A percentile compares a stretch with the other conserved stretches of the same genome.
These are phyloP conservation scores for Colletotrichum sp. DNA, from an alignment of 2,329 filamentous ascomycete species.

Conservation along the genomic window DNA sequence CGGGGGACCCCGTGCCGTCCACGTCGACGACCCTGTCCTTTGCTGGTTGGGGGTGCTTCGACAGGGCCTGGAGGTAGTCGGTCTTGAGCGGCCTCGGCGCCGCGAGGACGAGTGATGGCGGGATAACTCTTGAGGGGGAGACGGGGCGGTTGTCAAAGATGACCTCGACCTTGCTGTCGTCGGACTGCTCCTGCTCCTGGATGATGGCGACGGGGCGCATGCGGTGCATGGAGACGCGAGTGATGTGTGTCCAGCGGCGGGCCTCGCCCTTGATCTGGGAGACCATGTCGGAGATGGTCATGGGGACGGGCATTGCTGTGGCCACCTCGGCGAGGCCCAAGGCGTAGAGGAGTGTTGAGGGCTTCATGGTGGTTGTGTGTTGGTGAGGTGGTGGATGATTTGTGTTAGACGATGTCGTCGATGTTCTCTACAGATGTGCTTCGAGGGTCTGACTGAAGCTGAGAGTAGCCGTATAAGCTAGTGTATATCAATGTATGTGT, in stretches of 20 bases:
- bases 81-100: conserved; percentile 15
- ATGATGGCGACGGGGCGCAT: neutral
- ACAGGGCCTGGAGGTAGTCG: conserved; percentile 15
- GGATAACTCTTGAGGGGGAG: neutral
- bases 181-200: neutral
- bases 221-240: neutral
- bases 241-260: neutral
- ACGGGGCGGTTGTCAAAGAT: conserved; percentile 16
- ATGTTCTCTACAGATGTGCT: neutral
- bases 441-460: neutral
- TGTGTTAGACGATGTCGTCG: neutral
- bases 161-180: neutral
- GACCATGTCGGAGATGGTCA: conserved; percentile 6
- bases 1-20: conserved; percentile 9
- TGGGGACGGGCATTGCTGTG: conserved; percentile 12
- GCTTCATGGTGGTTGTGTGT: conserved; percentile 6
- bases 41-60: neutral
- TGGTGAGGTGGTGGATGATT: neutral
- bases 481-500: neutral
- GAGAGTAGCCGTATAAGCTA: neutral
- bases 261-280: neutral
- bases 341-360: conserved; percentile 4
- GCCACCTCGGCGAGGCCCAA: neutral
- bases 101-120: conserved; percentile 13
- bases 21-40: conserved; percentile 19